Evolutionary conservation across 2,329 filamentous ascomycete species (phyloP).

Genomic region (Claviceps lovelessii): DNA sequence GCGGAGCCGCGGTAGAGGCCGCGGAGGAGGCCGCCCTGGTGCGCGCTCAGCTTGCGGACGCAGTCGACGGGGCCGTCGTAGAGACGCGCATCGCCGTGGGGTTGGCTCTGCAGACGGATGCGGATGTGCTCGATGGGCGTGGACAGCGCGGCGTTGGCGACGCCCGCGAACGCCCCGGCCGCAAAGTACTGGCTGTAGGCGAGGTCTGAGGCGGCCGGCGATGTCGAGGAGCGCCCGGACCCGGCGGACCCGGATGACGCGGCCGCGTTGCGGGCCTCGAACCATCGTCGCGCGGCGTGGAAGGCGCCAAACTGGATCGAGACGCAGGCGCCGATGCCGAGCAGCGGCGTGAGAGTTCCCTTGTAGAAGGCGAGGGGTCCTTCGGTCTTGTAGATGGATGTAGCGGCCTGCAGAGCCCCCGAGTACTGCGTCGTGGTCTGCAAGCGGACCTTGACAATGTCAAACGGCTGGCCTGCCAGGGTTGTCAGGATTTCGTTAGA

Average conservation of each 20-base stretch:
- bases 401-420: slow-evolving; percentile 65
- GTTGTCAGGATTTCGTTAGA: not conserved
- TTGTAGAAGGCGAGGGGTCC: slow-evolving; percentile 94
- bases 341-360: slow-evolving; percentile 82
- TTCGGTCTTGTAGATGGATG: slow-evolving; percentile 74
- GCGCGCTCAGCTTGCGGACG: slow-evolving; percentile 62
- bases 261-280: slow-evolving; percentile 62
- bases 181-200: slow-evolving; percentile 79
- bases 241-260: slow-evolving; percentile 25
- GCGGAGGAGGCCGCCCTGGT: slow-evolving; percentile 48
- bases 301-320: slow-evolving; percentile 98
- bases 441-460: slow-evolving; percentile 94
- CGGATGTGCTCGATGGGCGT: slow-evolving; percentile 93
- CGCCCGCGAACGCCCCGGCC: slow-evolving; percentile 79
- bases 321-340: slow-evolving; percentile 93
- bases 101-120: slow-evolving; percentile 91
- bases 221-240: slow-evolving; percentile 23
- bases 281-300: slow-evolving; percentile 73
- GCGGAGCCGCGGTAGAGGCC: slow-evolving; percentile 78
- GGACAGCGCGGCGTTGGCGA: slow-evolving; percentile 79
- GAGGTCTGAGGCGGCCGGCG: slow-evolving; percentile 30
- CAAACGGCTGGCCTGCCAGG: slow-evolving; percentile 50
- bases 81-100: slow-evolving; percentile 64
- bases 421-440: slow-evolving; percentile 77
- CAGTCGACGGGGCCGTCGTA: slow-evolving; percentile 84